A percentile compares a stretch with the other conserved stretches of the same genome.
phyloP scores from a whole-genome alignment of 164 flowering plant genomes.

The Magnolia officinalis region DNA sequence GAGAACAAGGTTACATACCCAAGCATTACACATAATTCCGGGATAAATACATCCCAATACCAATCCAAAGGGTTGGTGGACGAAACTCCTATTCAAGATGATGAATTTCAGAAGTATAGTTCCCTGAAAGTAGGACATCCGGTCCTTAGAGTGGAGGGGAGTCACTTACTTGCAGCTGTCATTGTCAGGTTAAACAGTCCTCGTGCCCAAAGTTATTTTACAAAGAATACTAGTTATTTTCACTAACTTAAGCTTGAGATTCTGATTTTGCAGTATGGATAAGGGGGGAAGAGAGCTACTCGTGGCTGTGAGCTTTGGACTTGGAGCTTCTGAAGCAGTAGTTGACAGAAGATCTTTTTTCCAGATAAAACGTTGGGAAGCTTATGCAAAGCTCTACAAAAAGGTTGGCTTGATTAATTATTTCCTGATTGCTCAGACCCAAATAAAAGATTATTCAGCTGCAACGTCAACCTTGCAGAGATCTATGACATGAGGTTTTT shows the following conservation, averaged over 20 bases:
- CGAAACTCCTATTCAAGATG: slow-evolving; percentile 36
- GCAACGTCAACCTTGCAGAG: neutral
- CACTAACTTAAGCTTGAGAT: slow-evolving; percentile 2
- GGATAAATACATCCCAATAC: slow-evolving; percentile 30
- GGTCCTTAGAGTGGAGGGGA: slow-evolving; percentile 85
- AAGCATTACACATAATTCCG: slow-evolving; percentile 29
- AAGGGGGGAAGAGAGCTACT: slow-evolving; percentile 82
- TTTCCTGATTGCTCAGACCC: neutral
- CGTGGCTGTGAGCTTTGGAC: slow-evolving; percentile 90
- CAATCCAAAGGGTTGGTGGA: slow-evolving; percentile 37
- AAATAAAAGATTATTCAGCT: too few species aligned
- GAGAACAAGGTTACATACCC: slow-evolving; percentile 36
- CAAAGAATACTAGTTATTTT: neutral
- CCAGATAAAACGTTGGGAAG: slow-evolving; percentile 82
- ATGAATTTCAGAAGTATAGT: slow-evolving; percentile 40
- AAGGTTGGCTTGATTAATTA: slow-evolving; percentile 45
- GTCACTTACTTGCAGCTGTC: slow-evolving; percentile 90
- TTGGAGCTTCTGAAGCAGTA: slow-evolving; percentile 89
- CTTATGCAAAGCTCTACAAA: slow-evolving; percentile 78
- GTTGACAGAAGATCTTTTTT: slow-evolving; percentile 76
- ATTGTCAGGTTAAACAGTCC: slow-evolving; percentile 50
- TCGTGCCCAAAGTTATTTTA: neutral
- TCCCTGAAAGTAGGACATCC: slow-evolving; percentile 81
- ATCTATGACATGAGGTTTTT: neutral
- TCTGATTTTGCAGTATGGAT: slow-evolving; percentile 58